Base-by-base conservation (phyloP, 768 basidiomycete genomes). In the Mycena kentingensis region DNA sequence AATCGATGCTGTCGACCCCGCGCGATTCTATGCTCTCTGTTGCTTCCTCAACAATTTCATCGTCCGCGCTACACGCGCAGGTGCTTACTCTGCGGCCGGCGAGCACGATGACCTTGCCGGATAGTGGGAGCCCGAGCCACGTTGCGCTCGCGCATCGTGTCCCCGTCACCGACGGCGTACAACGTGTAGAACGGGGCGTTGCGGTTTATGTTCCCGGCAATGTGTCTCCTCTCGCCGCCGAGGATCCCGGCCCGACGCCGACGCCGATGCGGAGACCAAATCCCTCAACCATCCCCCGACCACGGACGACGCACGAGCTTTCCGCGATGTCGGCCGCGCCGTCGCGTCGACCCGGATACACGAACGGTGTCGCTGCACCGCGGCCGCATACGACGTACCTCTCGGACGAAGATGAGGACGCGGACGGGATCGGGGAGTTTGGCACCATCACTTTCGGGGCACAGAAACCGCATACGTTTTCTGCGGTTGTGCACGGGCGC, bases 401-500 rank as follows among this genome's bases (percentile, higher is more conserved):
- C 5, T 54, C 49, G 7, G 32, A 37, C 42, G 58, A 59, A 12
- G 57, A 55, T 16, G 57, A 44, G 39, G n/a, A 27, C 36, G 38
- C 24, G 13, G 29, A 13, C 24, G 32, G 32, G 16, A 32, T 41
- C 34, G 50, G 53, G 5, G 67, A 69, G 49, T 72, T 69, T 46
- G 64, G 65, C 12, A 65, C 62, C 47, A 51, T 63, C 27, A 57
- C 65, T 11, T 46, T 63, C 12, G 54, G 44, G 25, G 26, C 27
- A 11, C 27, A 45, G n/a, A 62, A 49, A 36, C 47, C 60, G 59
- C 49, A 69, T 51, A 69, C 72, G 4, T 85, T 85, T 67, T 74
- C 69, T 42, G 81, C 83, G 22, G 78, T 84, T 15, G 83, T 85
- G 34, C 84, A 84, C 57, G 67, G 74, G 53, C 84, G 79, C 60